Evolutionary conservation across 805 yeast species (phyloP).

Genomic region (Kluyveromyces nonfermentans): DNA sequence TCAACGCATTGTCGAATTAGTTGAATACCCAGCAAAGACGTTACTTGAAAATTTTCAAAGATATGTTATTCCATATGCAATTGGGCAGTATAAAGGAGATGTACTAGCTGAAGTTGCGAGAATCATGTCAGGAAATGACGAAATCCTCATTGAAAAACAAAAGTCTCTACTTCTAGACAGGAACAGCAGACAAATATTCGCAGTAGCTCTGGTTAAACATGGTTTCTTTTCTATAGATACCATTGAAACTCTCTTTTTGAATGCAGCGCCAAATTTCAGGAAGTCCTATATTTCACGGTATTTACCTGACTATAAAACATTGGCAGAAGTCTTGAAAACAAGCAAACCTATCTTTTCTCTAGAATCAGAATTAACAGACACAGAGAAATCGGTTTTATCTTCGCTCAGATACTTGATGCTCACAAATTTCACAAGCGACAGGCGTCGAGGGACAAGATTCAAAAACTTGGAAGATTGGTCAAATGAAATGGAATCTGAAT

Average conservation of each 20-base stretch:
- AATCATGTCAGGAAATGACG: constrained; percentile 21
- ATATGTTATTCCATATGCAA: constrained; percentile 67
- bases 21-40: constrained; percentile 50
- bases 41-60: constrained; percentile 62
- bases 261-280: constrained; percentile 24
- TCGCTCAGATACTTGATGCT: constrained; percentile 19
- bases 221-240: constrained; percentile 25
- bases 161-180: constrained; percentile 17
- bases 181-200: constrained; percentile 28
- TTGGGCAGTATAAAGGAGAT: constrained; percentile 56
- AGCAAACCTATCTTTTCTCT: constrained; percentile 14
- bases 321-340: constrained; percentile 26
- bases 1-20: constrained; percentile 49
- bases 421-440: constrained; percentile 23
- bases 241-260: constrained; percentile 22
- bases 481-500: constrained; percentile 20
- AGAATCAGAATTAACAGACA: constrained; percentile 9
- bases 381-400: constrained; percentile 19
- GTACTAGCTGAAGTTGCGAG: constrained; percentile 35
- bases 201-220: constrained; percentile 27
- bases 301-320: constrained; percentile 26
- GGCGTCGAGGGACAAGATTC: constrained; percentile 19
- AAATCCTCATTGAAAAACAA: constrained; percentile 11
- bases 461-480: constrained; percentile 22
- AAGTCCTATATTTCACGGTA: constrained; percentile 18